Evolutionary conservation across 129 eudicot genomes (phyloP).

Genomic region (Cynara cardunculus): DNA sequence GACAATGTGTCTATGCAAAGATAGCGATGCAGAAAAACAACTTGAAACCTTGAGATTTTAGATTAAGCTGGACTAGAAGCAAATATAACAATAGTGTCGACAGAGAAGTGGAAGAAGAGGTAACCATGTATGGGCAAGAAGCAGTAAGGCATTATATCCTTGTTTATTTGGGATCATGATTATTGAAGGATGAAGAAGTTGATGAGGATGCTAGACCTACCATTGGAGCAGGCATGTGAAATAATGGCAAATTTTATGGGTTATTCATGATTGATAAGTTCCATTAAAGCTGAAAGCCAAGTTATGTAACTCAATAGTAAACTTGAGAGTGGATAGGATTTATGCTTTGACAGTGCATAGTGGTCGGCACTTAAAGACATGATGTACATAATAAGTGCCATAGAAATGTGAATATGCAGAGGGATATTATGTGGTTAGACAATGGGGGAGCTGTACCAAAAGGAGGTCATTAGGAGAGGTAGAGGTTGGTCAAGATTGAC

Average conservation of each 20-base stretch:
- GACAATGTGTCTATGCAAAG: not conserved
- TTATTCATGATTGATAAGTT: not conserved
- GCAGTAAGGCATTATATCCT: not conserved
- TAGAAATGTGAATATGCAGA: too few species aligned
- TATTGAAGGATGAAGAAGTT: too few species aligned
- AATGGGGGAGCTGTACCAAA: too few species aligned
- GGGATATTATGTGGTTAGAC: not conserved
- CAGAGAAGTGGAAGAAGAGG: too few species aligned
- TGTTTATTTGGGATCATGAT: not conserved
- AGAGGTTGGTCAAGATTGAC: not conserved
- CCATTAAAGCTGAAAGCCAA: not conserved
- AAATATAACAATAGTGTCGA: too few species aligned
- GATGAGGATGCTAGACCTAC: not conserved
- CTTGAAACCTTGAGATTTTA: not conserved
- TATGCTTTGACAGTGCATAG: not conserved
- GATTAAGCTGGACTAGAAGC: too few species aligned
- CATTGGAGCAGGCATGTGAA: not conserved
- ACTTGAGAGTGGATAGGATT: not conserved
- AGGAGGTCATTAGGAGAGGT: not conserved
- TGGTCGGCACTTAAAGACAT: not conserved
- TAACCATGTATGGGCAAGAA: too few species aligned
- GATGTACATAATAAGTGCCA: too few species aligned
- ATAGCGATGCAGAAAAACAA: not conserved
- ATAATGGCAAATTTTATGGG: not conserved
- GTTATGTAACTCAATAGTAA: not conserved